Percentiles rank a stretch among this genome's conserved stretches.
These are phyloP conservation scores for Platanus orientalis DNA, from an alignment of 164 flowering plant genomes.

Conservation along the genomic window DNA sequence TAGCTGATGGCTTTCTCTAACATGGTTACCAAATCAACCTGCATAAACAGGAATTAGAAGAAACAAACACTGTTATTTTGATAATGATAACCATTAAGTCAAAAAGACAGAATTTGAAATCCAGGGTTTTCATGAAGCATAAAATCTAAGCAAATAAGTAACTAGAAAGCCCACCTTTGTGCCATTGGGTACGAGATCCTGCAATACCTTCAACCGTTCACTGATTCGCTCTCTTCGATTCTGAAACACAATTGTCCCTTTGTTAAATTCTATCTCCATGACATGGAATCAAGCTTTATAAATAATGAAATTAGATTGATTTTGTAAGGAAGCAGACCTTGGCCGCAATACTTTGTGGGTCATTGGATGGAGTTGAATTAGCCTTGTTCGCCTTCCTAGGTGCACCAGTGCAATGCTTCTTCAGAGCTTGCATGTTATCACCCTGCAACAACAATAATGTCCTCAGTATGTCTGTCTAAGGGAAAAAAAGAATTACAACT, in stretches of 20 bases:
- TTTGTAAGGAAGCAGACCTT: constrained; percentile 39
- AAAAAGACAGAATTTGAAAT: too few relatives aligned
- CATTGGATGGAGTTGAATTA: constrained; percentile 48
- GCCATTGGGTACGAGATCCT: constrained; percentile 92
- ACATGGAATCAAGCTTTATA: too few relatives aligned
- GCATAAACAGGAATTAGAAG: neutral
- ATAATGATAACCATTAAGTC: too few relatives aligned
- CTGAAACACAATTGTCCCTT: constrained; percentile 26
- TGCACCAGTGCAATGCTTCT: constrained; percentile 50
- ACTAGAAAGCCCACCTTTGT: constrained; percentile 49
- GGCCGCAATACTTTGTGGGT: constrained; percentile 91
- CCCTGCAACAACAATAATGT: constrained; percentile 26
- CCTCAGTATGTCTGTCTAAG: neutral
- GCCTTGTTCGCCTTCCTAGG: constrained; percentile 48
- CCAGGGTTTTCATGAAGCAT: neutral
- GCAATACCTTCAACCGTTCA: constrained; percentile 79
- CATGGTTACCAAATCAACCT: constrained; percentile 98
- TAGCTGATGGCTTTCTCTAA: constrained; percentile 90
- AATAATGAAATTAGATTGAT: too few relatives aligned
- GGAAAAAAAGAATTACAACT: neutral
- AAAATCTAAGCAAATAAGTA: neutral
- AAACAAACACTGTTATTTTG: too few relatives aligned
- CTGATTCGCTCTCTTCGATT: constrained; percentile 89
- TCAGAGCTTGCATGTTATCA: constrained; percentile 37
- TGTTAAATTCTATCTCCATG: too few relatives aligned